Base-by-base conservation (phyloP, 1,284 basidiomycete genomes). In the Retiboletus flavoniger region DNA sequence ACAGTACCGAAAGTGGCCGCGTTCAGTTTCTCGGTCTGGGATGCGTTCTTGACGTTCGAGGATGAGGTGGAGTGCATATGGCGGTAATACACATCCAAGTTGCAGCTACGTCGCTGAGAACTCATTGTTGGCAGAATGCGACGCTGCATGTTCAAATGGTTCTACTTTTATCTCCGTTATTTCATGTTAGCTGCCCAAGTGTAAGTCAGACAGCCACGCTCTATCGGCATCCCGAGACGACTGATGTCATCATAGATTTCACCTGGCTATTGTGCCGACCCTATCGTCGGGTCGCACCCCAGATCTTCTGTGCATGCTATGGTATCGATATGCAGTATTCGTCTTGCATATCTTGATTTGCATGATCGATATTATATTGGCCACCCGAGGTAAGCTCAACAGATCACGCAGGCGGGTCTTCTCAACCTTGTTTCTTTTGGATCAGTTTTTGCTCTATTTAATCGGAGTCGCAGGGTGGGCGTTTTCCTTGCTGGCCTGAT, bases 381-480 rank as follows among this genome's bases (percentile, higher is more conserved):
- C 54, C 11, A 14, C 35, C 6, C 54, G 65, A 57, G 54, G 68
- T 68, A 5, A 50, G 67, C 9, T n/a, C n/a, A 5, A 0, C 11
- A n/a, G n/a, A 32, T 7, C 24, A 31, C 10, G 24, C 14, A n/a
- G 10, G 26, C 1, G 7, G 1, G 0, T 5, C 7, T 32, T 47
- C 31, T 16, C 16, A 45, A 11, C 21, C 4, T 17, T n/a, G n/a
- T n/a, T 4, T 31, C 28, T 43, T 13, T 21, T 10, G 21, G 9
- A 38, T 5, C 26, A 69, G 67, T 66, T 29, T 64, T 50, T 39
- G 61, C 62, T 1, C 39, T 69, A 4, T 70, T 68, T 39, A 62
- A 64, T 42, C 62, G 53, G n/a, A 69, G 26, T 36, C 44, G 52
- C 21, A 61, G 39, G 47, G 40, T 50, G 13, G 48, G 35, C 34